These are phyloP conservation scores for Haematococcus lacustris DNA, from an alignment of 139 green algal genomes.

Conservation along the genomic window DNA sequence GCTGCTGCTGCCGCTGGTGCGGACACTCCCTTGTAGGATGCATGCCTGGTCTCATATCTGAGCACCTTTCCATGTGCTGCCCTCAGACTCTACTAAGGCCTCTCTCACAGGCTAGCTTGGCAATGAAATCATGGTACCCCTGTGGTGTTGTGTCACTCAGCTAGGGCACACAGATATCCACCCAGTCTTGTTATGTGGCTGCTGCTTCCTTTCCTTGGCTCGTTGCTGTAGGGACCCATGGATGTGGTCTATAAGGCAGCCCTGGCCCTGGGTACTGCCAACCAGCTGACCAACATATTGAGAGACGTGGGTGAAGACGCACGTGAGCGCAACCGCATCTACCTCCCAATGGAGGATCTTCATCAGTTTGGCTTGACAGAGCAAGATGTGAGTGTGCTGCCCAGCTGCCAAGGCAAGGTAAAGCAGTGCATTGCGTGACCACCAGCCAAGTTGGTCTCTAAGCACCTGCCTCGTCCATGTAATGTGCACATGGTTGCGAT, in stretches of 20 bases:
- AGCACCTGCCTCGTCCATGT: neutral
- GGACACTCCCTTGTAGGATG: neutral
- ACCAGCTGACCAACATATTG: conserved; percentile 99
- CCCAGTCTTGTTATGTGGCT: neutral
- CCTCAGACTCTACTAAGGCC: neutral
- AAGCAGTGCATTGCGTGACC: neutral
- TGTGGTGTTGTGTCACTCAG: too few species aligned
- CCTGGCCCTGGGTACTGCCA: conserved; percentile 91
- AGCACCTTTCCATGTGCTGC: neutral
- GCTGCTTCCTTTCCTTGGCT: neutral
- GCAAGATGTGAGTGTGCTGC: conserved; percentile 56
- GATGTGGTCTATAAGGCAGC: conserved; percentile 85
- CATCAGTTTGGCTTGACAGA: conserved; percentile 77
- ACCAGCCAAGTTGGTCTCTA: neutral
- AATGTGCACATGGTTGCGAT: neutral
- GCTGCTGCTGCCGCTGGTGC: neutral
- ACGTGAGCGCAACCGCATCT: conserved; percentile 81
- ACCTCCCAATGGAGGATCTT: conserved; percentile 95
- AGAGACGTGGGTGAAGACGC: conserved; percentile 94
- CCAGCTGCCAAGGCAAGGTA: neutral
- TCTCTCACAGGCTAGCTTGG: neutral
- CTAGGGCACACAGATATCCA: too few species aligned
- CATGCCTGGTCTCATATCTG: neutral
- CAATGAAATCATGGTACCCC: neutral
- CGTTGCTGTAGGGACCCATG: conserved; percentile 58